phyloP scores from a whole-genome alignment of 805 yeast species.

The Hanseniaspora clermontiae region DNA sequence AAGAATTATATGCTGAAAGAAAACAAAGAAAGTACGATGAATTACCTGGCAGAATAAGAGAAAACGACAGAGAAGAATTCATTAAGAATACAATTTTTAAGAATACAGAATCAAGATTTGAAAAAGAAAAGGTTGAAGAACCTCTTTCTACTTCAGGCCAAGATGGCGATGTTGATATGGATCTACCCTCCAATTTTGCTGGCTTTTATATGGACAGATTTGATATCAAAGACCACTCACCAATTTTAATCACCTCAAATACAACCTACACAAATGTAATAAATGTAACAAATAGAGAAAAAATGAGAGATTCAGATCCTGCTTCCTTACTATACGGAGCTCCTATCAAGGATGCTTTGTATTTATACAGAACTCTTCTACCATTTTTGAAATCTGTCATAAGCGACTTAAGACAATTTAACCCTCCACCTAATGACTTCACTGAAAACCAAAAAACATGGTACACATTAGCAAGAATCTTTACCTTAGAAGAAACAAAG shows the following conservation, averaged over 20 bases:
- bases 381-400: slow-evolving; percentile 81
- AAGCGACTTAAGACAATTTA: slow-evolving; percentile 77
- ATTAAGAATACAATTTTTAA: slow-evolving; percentile 26
- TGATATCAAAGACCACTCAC: slow-evolving; percentile 38
- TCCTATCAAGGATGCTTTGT: slow-evolving; percentile 76
- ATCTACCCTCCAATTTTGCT: slow-evolving; percentile 17
- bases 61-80: slow-evolving; percentile 29
- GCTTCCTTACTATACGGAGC: slow-evolving; percentile 28
- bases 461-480: slow-evolving; percentile 78
- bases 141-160: background rate
- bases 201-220: slow-evolving; percentile 28
- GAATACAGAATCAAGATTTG: slow-evolving; percentile 16
- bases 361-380: slow-evolving; percentile 75
- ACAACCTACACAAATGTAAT: slow-evolving; percentile 24
- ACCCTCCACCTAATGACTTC: slow-evolving; percentile 58
- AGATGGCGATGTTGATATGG: slow-evolving; percentile 8
- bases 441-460: slow-evolving; percentile 47
- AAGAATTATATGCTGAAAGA: slow-evolving; percentile 39
- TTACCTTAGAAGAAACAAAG: slow-evolving; percentile 68
- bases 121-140: slow-evolving; percentile 15
- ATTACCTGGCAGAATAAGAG: slow-evolving; percentile 24
- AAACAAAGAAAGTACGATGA: slow-evolving; percentile 34
- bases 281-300: slow-evolving; percentile 10
- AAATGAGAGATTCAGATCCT: slow-evolving; percentile 9
- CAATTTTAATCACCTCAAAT: slow-evolving; percentile 47